These are phyloP conservation scores for Petunia secreta DNA, from an alignment of 257 asterid genomes.

Conservation along the genomic window DNA sequence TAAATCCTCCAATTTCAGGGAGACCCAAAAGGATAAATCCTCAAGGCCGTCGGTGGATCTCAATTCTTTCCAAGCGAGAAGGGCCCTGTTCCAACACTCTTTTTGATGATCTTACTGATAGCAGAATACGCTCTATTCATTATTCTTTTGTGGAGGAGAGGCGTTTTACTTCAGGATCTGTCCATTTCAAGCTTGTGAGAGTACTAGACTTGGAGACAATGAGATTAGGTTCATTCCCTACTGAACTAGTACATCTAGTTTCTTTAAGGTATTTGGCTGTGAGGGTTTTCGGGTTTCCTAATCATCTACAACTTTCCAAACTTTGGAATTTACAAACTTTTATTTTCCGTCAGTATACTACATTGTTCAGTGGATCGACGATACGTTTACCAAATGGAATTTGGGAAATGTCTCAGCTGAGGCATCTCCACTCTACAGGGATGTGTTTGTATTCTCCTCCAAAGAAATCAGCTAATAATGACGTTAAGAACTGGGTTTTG, in stretches of 20 bases:
- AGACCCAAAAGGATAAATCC: too few relatives aligned
- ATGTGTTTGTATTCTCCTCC: not conserved
- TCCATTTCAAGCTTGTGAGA: not conserved
- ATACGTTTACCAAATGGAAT: not conserved
- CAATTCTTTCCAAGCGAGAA: too few relatives aligned
- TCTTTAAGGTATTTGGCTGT: not conserved
- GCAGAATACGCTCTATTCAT: too few relatives aligned
- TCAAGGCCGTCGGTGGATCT: too few relatives aligned
- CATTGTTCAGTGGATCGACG: fast-evolving
- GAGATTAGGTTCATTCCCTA: not conserved
- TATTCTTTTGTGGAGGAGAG: too few relatives aligned
- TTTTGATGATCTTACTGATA: too few relatives aligned
- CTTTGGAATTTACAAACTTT: not conserved
- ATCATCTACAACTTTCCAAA: not conserved
- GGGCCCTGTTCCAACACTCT: too few relatives aligned
- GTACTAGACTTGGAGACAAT: not conserved
- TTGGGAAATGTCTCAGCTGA: not conserved
- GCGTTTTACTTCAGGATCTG: too few relatives aligned
- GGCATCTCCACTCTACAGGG: not conserved
- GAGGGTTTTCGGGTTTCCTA: too few relatives aligned
- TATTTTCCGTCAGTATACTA: not conserved
- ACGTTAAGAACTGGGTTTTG: not conserved
- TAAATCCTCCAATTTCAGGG: too few relatives aligned
- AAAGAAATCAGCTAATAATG: not conserved
- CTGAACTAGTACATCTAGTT: not conserved